Evolutionary conservation across 805 yeast genomes (phyloP), one percentile per base, ranked within the genome.

Genomic region (Ogataea paraovalis): DNA sequence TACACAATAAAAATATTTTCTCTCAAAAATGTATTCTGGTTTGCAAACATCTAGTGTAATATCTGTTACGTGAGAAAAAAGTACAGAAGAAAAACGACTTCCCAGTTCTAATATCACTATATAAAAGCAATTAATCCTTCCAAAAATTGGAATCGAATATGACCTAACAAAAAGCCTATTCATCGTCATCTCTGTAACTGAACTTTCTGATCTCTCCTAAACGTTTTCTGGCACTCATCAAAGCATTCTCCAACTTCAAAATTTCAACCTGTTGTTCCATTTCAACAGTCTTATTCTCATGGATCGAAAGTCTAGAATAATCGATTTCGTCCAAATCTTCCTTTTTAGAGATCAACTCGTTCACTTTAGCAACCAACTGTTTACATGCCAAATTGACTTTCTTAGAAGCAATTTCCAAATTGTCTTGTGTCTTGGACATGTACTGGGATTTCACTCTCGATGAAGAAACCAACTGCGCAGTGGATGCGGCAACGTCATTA

Each of bases 181-280:
- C 85, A 44, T 79, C 85, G 43, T 68, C 75, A 54, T 81, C 87
- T 49, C 75, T 73, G 64, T 89, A 89, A 47, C 91, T 84, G 46
- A 76, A 80, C 65, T 85, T 85, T 64, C 97, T 73, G 51, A 90
- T 89, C 55, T 87, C 95, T 25, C 95, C 94, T 51, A 89, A 71
- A 58, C 86, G 78, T 68, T 86, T 87, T 63, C 96, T 75, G 1
- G 96, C 94, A 19, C 78, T 65, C 41, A 69, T 69, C 56, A 90
- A 72, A 41, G 85, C 78, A 56, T 86, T 86, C 59, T 89, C 96
- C 47, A 89, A 72, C 65, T 86, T 87, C 66, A 89, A 72, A 43
- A 90, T 89, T 61, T 87, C 91, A 6, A 89, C 96, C 64, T 89
- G 97, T 65, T 88, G 96, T 61, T 88, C 96, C 96, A 89, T 87